phyloP scores from a whole-genome alignment of 2,329 filamentous ascomycete genomes.

The Diaporthe citriasiana region DNA sequence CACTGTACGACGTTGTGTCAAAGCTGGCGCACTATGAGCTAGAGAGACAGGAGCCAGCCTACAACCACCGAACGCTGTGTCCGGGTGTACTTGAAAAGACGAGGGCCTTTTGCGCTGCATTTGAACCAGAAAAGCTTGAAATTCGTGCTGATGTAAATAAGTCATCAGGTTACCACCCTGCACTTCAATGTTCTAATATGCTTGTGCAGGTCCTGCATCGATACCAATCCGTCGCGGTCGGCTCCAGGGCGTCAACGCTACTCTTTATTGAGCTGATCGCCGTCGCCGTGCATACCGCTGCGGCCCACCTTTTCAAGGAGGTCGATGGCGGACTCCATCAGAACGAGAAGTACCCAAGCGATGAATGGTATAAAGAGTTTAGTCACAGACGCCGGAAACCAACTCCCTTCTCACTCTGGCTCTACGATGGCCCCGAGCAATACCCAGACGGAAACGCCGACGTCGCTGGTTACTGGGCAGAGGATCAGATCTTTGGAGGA shows the following conservation, averaged over 20 bases:
- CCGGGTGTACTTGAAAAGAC: not conserved
- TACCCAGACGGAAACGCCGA: conserved; percentile 5
- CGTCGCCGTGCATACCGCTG: not conserved
- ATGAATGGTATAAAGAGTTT: not conserved
- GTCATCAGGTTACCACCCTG: too few relatives aligned
- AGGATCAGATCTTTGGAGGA: conserved; percentile 8
- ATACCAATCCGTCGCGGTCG: not conserved
- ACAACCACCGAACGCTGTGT: not conserved
- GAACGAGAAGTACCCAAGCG: not conserved
- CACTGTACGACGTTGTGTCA: not conserved
- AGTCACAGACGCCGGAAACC: not conserved
- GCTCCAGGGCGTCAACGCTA: not conserved
- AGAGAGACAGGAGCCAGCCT: not conserved
- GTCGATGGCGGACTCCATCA: not conserved
- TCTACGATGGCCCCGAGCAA: not conserved
- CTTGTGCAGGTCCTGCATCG: not conserved
- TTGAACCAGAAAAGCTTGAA: not conserved
- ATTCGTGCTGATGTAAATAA: not conserved
- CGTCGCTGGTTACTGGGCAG: not conserved
- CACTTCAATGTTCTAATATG: not conserved
- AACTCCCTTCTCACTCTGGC: not conserved
- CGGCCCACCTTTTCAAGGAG: not conserved
- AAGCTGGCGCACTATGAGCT: not conserved
- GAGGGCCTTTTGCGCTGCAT: not conserved
- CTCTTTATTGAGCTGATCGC: not conserved